phyloP scores from a whole-genome alignment of 1,284 basidiomycete genomes.

The Taiwanofungus camphoratus region DNA sequence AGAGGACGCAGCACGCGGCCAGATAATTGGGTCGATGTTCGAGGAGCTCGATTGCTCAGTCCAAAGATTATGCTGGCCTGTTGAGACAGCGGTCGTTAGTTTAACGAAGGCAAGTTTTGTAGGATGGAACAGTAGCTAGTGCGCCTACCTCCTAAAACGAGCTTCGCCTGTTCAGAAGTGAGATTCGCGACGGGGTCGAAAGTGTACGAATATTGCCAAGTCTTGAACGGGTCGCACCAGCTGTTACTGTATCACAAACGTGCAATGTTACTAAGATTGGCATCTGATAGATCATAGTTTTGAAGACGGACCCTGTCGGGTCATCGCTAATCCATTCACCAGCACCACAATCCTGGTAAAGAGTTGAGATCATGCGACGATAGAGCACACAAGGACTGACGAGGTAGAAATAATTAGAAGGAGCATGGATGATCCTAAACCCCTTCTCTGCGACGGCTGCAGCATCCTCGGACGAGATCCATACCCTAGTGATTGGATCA shows the following conservation, averaged over 20 bases:
- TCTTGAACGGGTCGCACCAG: slow-evolving; percentile 76
- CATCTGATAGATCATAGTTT: background rate
- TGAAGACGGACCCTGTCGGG: slow-evolving; percentile 32
- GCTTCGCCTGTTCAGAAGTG: slow-evolving; percentile 39
- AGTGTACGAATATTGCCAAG: slow-evolving; percentile 68
- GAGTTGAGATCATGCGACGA: background rate
- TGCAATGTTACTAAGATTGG: background rate
- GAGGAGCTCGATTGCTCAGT: slow-evolving; percentile 67
- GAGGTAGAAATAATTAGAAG: slow-evolving; percentile 61
- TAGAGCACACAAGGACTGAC: slow-evolving; percentile 21
- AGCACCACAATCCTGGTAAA: slow-evolving; percentile 64
- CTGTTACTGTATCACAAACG: slow-evolving; percentile 29
- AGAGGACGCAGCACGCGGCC: slow-evolving; percentile 76
- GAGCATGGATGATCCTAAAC: slow-evolving; percentile 45
- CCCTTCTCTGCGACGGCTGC: slow-evolving; percentile 41
- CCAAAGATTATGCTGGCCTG: slow-evolving; percentile 71
- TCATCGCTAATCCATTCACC: slow-evolving; percentile 73
- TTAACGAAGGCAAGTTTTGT: too few species aligned
- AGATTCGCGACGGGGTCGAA: slow-evolving; percentile 69
- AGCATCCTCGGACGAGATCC: slow-evolving; percentile 45
- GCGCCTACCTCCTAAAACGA: slow-evolving; percentile 68
- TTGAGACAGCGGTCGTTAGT: too few species aligned
- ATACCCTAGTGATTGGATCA: slow-evolving; percentile 36
- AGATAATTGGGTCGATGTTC: slow-evolving; percentile 68
- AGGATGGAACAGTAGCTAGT: too few species aligned